Evolutionary conservation across 202 grass and related monocot genomes (phyloP).

Genomic region (Zizania palustris): DNA sequence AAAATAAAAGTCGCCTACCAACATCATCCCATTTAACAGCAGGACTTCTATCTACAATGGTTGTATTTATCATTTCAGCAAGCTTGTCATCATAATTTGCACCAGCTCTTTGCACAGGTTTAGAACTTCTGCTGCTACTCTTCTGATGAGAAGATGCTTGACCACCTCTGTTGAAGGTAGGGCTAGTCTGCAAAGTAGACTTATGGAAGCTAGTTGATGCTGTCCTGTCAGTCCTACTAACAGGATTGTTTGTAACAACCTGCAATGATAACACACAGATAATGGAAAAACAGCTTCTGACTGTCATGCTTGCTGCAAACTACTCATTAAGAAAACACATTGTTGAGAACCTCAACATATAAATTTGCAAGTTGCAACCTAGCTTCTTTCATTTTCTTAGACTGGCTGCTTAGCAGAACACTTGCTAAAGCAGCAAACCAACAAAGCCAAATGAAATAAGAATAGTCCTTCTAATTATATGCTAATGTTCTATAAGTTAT

Average conservation of each 20-base stretch:
- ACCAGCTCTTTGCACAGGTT: conserved; percentile 51
- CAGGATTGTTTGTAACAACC: conserved; percentile 42
- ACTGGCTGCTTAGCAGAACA: conserved; percentile 9
- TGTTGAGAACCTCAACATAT: background rate
- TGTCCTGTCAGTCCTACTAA: conserved; percentile 45
- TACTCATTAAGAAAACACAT: background rate
- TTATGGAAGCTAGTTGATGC: conserved; percentile 43
- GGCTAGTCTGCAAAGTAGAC: conserved; percentile 44
- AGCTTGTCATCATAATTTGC: conserved; percentile 60
- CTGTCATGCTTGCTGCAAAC: background rate
- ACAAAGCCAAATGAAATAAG: background rate
- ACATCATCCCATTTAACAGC: conserved; percentile 91
- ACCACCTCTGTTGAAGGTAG: conserved; percentile 54
- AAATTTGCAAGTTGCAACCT: background rate
- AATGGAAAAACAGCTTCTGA: background rate
- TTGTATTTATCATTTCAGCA: conserved; percentile 94
- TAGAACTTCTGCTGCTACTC: conserved; percentile 44
- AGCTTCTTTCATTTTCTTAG: background rate
- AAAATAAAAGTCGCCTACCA: conserved; percentile 54
- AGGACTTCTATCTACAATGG: conserved; percentile 92
- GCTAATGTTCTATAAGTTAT: background rate
- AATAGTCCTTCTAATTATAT: background rate
- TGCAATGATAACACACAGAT: conserved; percentile 23
- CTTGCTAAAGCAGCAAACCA: background rate
- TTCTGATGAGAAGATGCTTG: conserved; percentile 43